A percentile compares a stretch with the other conserved stretches of the same genome.
Evolutionary conservation across 495 filamentous ascomycete species (phyloP).

Genomic region (Letharia columbiana): DNA sequence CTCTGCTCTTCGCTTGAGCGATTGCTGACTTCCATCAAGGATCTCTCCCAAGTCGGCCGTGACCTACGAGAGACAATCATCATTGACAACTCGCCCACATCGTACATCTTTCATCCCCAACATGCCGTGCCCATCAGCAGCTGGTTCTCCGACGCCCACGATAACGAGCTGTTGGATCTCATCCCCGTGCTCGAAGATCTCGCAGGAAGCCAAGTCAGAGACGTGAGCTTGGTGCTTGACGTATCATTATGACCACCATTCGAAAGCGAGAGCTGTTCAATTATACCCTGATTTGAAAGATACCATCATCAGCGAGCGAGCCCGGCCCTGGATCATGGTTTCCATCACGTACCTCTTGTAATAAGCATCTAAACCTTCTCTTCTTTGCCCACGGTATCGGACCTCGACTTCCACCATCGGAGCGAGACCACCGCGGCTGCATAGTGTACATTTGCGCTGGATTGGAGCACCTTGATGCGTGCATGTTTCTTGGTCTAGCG

Average conservation of each 20-base stretch:
- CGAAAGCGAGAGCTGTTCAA: conserved; percentile 5
- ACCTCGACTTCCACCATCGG: not conserved
- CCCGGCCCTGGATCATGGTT: conserved; percentile 15
- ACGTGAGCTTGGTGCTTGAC: conserved; percentile 97
- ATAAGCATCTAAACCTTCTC: conserved; percentile 19
- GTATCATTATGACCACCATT: conserved; percentile 63
- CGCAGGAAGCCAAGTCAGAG: conserved; percentile 73
- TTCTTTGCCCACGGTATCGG: conserved; percentile 1
- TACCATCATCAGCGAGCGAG: conserved; percentile 19
- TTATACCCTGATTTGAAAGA: conserved; percentile 16
- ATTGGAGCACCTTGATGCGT: not conserved
- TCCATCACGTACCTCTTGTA: conserved; percentile 21
- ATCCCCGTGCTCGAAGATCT: conserved; percentile 98
- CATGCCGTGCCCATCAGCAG: conserved; percentile 99
- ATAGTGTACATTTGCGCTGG: conserved; percentile 5
- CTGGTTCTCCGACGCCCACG: conserved; percentile 99
- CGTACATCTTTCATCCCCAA: conserved; percentile 99
- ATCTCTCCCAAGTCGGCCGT: conserved; percentile 91
- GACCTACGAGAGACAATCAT: conserved; percentile 98
- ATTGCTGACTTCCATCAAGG: conserved; percentile 36
- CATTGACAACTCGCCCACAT: conserved; percentile 98
- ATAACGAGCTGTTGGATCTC: conserved; percentile 96
- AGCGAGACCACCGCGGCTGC: not conserved
- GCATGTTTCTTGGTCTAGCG: conserved; percentile 3
- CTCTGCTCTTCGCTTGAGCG: conserved; percentile 3